Conservation (phyloP, 495 filamentous ascomycete species). For the Hamigera avellanea region DNA sequence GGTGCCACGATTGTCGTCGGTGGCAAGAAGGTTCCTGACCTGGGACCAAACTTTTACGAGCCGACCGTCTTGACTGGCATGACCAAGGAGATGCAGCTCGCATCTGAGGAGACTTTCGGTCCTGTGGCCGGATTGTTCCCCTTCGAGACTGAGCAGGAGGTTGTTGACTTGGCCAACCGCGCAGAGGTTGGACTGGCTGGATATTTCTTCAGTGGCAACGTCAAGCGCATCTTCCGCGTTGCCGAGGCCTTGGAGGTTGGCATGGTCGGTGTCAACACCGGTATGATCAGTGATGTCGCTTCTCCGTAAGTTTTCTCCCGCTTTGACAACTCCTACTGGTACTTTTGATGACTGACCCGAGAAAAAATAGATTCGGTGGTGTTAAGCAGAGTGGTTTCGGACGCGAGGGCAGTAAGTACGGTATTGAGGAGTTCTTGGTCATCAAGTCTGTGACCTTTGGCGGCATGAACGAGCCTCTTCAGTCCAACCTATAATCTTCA, state of each 20-base stretch:
- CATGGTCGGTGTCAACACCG: slow-evolving; percentile 84
- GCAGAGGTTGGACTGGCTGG: slow-evolving; percentile 73
- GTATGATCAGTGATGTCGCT: slow-evolving; percentile 70
- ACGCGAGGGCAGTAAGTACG: slow-evolving; percentile 82
- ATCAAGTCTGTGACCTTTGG: slow-evolving; percentile 85
- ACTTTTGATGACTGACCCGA: slow-evolving; percentile 10
- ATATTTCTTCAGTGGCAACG: slow-evolving; percentile 74
- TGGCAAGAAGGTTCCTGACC: slow-evolving; percentile 50
- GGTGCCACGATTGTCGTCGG: slow-evolving; percentile 62
- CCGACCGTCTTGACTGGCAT: slow-evolving; percentile 75
- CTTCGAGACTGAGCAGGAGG: slow-evolving; percentile 76
- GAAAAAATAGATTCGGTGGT: slow-evolving; percentile 74
- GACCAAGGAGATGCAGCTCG: slow-evolving; percentile 66
- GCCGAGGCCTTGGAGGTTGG: slow-evolving; percentile 80
- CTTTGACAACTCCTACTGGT: not conserved
- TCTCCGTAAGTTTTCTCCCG: slow-evolving; percentile 45
- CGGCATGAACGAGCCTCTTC: slow-evolving; percentile 51
- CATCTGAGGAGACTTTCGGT: slow-evolving; percentile 78
- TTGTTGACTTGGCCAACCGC: slow-evolving; percentile 65
- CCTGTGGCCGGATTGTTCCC: slow-evolving; percentile 75
- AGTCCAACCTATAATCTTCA: too few relatives aligned
- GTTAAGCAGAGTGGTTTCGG: slow-evolving; percentile 93
- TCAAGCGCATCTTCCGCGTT: slow-evolving; percentile 60
- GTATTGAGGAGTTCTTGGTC: slow-evolving; percentile 76
- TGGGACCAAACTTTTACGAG: slow-evolving; percentile 70